Evolutionary conservation across 2,329 filamentous ascomycete species (phyloP), one percentile per base, ranked within the genome.

Genomic region (Anthostomella pinea): DNA sequence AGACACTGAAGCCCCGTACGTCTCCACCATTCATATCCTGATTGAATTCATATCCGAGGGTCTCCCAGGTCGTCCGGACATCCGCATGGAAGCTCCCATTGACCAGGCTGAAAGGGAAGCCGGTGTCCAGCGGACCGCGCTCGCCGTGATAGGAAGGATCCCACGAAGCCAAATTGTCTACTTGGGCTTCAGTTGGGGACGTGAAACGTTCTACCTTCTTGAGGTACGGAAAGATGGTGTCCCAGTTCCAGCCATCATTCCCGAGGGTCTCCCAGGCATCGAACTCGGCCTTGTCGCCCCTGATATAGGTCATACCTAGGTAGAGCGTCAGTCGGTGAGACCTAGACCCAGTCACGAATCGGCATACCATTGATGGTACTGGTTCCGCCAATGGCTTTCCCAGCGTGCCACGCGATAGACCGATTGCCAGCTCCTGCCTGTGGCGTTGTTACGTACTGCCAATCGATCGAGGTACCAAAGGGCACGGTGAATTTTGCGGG

Each of bases 181-280:
- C 38, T 42, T 70, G 66, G 21, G 54, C 59, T 1, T 43, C 30
- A 3, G 49, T 56, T 1, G 68, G 67, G 0, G 48, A 28, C 1
- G 56, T 54, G 24, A 66, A 64, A 3, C 42, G 46, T 44, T 69
- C 65, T 8, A 66, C 60, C 49, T 67, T 66, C 20, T 65, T 68
- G 47, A 70, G 68, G 43, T 75, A 75, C 0, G 64, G 66, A 6
- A 66, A 59, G 16, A 78, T 52, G 4, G 56, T 48, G 1, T 67
- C 52, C 63, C 67, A 72, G 27, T 66, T 65, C 69, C 68, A 71
- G 8, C 66, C 67, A 2, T 53, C 34, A 35, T 69, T 70, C 2
- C 67, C 68, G 2, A 71, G 52, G 1, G 47, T 41, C 38, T 67
- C 66, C 67, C 67, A 72, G 4, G 61, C 62, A 35, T 71, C 63